These are phyloP conservation scores for Dactylellina leptospora DNA, from an alignment of 2,329 filamentous ascomycete species.

Conservation along the genomic window DNA sequence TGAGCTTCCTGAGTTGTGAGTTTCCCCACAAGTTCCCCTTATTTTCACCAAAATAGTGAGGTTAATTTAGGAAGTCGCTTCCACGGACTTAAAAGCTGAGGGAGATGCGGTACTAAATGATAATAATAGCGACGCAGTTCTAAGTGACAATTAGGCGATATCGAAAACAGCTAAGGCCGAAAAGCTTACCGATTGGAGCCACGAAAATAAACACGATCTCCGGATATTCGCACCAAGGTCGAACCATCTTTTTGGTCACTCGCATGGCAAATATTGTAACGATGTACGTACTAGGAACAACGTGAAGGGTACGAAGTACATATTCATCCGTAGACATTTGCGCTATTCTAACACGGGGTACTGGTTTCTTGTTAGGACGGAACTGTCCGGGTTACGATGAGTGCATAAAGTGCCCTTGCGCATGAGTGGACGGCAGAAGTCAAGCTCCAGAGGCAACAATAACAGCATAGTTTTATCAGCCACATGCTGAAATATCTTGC, in stretches of 20 bases:
- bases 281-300: background rate
- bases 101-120: constrained; percentile 21
- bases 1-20: constrained; percentile 36
- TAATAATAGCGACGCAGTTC: constrained; percentile 47
- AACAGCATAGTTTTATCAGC: constrained; percentile 40
- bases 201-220: constrained; percentile 52
- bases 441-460: constrained; percentile 34
- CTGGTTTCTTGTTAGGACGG: constrained; percentile 15
- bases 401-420: constrained; percentile 30
- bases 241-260: constrained; percentile 15
- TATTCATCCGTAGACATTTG: constrained; percentile 20
- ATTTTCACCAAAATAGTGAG: constrained; percentile 1
- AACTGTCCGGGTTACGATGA: constrained; percentile 38
- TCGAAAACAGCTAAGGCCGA: constrained; percentile 42
- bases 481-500: constrained; percentile 52
- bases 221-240: constrained; percentile 38
- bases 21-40: constrained; percentile 27
- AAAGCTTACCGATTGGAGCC: constrained; percentile 52
- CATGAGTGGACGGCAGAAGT: constrained; percentile 5
- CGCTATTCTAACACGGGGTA: constrained; percentile 3
- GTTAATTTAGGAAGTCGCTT: constrained; percentile 52
- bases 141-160: constrained; percentile 46
- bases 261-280: background rate
- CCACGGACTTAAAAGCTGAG: constrained; percentile 39
- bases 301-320: background rate